Conservation (phyloP, 2,329 filamentous ascomycete species). For the Diaporthe sp. region DNA sequence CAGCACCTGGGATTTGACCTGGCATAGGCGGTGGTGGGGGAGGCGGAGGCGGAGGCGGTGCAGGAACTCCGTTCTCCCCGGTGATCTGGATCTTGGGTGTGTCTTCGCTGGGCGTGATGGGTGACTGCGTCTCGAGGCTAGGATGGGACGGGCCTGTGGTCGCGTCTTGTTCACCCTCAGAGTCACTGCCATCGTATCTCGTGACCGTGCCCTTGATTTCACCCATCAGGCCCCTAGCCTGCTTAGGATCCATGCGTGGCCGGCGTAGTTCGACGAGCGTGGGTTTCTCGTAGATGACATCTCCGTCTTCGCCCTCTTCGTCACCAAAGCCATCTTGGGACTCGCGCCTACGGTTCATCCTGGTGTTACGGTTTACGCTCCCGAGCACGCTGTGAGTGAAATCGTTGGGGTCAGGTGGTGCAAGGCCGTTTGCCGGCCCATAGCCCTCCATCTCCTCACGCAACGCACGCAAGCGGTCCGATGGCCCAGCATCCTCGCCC, state of each 20-base stretch:
- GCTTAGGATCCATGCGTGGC: conserved; percentile 73
- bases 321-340: conserved; percentile 44
- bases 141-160: conserved; percentile 82
- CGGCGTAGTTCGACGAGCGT: conserved; percentile 82
- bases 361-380: conserved; percentile 72
- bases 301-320: conserved; percentile 67
- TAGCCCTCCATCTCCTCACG: conserved; percentile 90
- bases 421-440: conserved; percentile 55
- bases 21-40: conserved; percentile 46
- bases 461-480: conserved; percentile 89
- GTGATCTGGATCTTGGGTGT: conserved; percentile 70
- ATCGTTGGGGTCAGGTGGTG: conserved; percentile 64
- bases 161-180: conserved; percentile 74
- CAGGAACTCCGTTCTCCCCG: conserved; percentile 48
- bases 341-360: conserved; percentile 52
- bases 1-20: conserved; percentile 48
- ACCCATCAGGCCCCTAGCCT: conserved; percentile 71
- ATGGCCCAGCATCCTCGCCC: conserved; percentile 84
- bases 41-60: conserved; percentile 51
- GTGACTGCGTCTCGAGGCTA: conserved; percentile 77
- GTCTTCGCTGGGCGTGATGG: conserved; percentile 73
- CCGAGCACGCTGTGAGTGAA: conserved; percentile 80
- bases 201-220: conserved; percentile 83
- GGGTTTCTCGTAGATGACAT: conserved; percentile 80
- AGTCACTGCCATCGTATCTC: conserved; percentile 78